Evolutionary conservation across 2,329 filamentous ascomycete genomes (phyloP).

Genomic region (Xylariaceae sp.): DNA sequence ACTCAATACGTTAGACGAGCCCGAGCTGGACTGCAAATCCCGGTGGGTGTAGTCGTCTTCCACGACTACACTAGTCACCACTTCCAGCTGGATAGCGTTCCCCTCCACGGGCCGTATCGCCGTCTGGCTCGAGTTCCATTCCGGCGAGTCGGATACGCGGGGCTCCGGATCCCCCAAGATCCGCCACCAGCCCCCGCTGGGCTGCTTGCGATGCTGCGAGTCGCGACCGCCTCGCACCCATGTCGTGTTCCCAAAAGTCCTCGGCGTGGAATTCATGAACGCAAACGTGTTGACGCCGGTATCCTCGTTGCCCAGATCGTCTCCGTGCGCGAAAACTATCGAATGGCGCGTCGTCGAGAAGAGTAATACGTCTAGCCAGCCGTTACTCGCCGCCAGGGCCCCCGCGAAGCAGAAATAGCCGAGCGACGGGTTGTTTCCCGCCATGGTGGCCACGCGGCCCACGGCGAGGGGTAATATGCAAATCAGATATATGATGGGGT

Average conservation of each 20-base stretch:
- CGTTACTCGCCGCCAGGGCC: conserved; percentile 54
- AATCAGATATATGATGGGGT: conserved; percentile 65
- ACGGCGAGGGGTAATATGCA: conserved; percentile 64
- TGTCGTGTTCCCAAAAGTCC: conserved; percentile 31
- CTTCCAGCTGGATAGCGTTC: conserved; percentile 32
- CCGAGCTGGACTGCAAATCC: neutral
- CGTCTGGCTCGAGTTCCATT: conserved; percentile 25
- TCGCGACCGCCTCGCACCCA: conserved; percentile 30
- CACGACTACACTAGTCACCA: conserved; percentile 30
- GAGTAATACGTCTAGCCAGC: conserved; percentile 51
- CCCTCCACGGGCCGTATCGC: conserved; percentile 22
- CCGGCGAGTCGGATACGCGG: conserved; percentile 10
- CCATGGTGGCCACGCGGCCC: conserved; percentile 61
- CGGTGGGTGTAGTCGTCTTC: conserved; percentile 20
- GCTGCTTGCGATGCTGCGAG: conserved; percentile 16
- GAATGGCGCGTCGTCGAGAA: conserved; percentile 50
- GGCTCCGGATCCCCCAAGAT: conserved; percentile 21
- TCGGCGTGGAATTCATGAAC: conserved; percentile 41
- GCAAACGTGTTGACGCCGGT: conserved; percentile 50
- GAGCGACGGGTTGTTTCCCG: conserved; percentile 47
- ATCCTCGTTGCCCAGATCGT: conserved; percentile 36
- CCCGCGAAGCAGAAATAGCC: conserved; percentile 57
- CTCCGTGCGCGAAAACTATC: conserved; percentile 44
- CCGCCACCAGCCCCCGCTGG: conserved; percentile 18
- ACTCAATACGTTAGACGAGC: neutral